Base-by-base conservation (phyloP, 495 filamentous ascomycete genomes). In the Trichoderma asperelloides region DNA sequence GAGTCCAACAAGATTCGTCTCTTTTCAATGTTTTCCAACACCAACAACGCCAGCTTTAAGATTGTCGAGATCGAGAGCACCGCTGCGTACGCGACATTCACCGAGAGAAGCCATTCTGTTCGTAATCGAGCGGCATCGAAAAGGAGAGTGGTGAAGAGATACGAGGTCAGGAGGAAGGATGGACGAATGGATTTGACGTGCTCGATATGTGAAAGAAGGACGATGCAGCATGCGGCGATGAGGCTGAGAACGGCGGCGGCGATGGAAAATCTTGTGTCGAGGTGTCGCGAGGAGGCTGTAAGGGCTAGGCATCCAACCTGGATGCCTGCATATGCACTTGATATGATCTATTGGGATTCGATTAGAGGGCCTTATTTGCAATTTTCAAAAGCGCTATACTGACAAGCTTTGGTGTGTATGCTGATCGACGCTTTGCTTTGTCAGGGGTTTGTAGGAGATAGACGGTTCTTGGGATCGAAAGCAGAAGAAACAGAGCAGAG, bases 21-120 rank as follows among this genome's bases (percentile, higher is more conserved):
- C 73, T 88, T 88, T 65, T 82, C 63, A 18, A 15, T 30, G 0
- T 80, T 72, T 69, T 88, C 86, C 1, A 83, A 69, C 8, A 84
- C n/a, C 1, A 83, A 71, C 0, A 87, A 68, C 12, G 51, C 62
- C 1, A 69, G 45, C 40, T 75, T 77, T 41, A 72, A 33, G 7
- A 43, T 70, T 4, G 71, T 16, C 1, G 41, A 63, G 13, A 68
- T 66, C 9, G 69, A 39, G 8, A 72, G 64, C 33, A 70, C 39
- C 2, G 40, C 62, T 16, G 41, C 45, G 2, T 47, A 37, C 0
- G 41, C 15, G 3, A n/a, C 41, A 23, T 64, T 49, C n/a, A 18
- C 39, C 6, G 60, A 49, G 41, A 64, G 40, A 40, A 74, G 65
- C 79, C 81, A 87, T 65, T 68, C 66, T 18, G 69, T 79, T 4